These are phyloP conservation scores for Phytophthora pisi DNA, from an alignment of 352 stramenopile genomes.

Conservation along the genomic window DNA sequence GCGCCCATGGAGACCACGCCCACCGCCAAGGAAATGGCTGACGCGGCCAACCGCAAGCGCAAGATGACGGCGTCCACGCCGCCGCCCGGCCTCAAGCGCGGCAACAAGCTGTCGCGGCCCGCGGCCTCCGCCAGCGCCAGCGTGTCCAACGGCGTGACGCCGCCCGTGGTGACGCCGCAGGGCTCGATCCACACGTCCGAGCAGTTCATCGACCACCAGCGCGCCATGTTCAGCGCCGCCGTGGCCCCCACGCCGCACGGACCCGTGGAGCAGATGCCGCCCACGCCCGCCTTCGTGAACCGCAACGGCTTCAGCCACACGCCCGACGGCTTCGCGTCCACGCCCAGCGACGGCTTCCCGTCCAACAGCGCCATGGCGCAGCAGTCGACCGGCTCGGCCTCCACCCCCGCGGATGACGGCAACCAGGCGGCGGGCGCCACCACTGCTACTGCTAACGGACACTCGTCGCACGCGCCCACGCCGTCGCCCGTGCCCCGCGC, in stretches of 20 bases:
- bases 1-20: slow-evolving; percentile 28
- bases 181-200: slow-evolving; percentile 65
- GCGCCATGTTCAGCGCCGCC: slow-evolving; percentile 72
- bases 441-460: background rate
- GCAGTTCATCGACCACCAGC: slow-evolving; percentile 80
- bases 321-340: slow-evolving; percentile 72
- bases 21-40: slow-evolving; percentile 33
- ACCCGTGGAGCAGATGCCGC: slow-evolving; percentile 77
- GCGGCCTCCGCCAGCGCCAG: slow-evolving; percentile 23
- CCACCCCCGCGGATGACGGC: slow-evolving; percentile 37
- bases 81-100: slow-evolving; percentile 49
- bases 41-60: slow-evolving; percentile 68
- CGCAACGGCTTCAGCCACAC: slow-evolving; percentile 68
- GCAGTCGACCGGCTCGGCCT: slow-evolving; percentile 10
- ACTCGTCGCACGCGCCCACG: slow-evolving; percentile 54
- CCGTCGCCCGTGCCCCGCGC: slow-evolving; percentile 67
- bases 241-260: slow-evolving; percentile 83
- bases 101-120: slow-evolving; percentile 57
- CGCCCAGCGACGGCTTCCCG: slow-evolving; percentile 49
- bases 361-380: slow-evolving; percentile 32
- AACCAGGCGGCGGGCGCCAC: slow-evolving; percentile 25
- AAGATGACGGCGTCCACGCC: slow-evolving; percentile 66
- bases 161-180: slow-evolving; percentile 44
- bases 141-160: slow-evolving; percentile 46
- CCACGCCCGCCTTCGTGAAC: slow-evolving; percentile 82